A percentile compares a stretch with the other conserved stretches of the same genome.
These are phyloP conservation scores for Dioscorea cayenensis DNA, from an alignment of 116 monocot genomes.

Conservation along the genomic window DNA sequence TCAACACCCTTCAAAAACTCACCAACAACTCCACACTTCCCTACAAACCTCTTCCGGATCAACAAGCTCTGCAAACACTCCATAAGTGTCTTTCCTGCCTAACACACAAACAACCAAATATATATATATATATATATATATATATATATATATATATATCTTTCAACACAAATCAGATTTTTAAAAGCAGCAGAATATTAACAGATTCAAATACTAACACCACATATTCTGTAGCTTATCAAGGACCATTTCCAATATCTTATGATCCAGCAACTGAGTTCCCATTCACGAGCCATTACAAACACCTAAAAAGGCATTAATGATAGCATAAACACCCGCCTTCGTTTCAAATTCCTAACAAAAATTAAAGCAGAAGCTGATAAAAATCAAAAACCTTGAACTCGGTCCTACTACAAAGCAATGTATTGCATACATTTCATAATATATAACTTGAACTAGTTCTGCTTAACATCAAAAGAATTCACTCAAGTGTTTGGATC, in stretches of 20 bases:
- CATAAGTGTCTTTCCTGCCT: slow-evolving; percentile 57
- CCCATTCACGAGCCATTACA: slow-evolving; percentile 3
- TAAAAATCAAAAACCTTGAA: background rate
- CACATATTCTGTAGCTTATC: slow-evolving; percentile 56
- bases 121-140: no score
- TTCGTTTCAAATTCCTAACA: background rate
- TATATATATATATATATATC: no score
- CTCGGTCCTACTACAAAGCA: no score
- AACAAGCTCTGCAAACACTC: slow-evolving; percentile 51
- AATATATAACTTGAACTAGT: no score
- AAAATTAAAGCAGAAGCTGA: background rate
- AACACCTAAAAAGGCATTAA: background rate
- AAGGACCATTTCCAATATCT: slow-evolving; percentile 31
- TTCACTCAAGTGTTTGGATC: no score
- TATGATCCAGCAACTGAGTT: slow-evolving; percentile 38
- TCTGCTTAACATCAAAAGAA: no score
- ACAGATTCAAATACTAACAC: slow-evolving; percentile 1
- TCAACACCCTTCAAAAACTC: background rate
- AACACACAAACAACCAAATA: slow-evolving; percentile 2
- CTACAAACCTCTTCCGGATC: slow-evolving; percentile 54
- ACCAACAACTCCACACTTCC: background rate
- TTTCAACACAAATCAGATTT: background rate
- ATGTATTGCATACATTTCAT: no score
- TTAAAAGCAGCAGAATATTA: background rate
- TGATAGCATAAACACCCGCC: background rate